Percentiles rank a stretch among this genome's conserved stretches.
phyloP scores from a whole-genome alignment of 225 moss, liverwort and hornwort genomes.

The Anthoceros angustus region DNA sequence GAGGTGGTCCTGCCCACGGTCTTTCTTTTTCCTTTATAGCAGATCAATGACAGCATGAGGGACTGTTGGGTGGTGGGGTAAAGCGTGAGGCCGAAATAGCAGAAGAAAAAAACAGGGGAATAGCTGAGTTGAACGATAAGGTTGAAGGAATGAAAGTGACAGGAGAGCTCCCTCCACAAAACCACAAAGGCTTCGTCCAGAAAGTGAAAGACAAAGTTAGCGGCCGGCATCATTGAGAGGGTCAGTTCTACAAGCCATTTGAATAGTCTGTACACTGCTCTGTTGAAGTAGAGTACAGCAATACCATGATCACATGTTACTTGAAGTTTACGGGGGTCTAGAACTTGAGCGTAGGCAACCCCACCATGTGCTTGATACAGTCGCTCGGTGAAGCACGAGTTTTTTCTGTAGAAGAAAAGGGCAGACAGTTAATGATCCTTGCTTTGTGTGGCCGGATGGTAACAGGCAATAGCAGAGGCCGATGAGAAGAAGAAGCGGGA shows the following conservation, averaged over 20 bases:
- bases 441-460: not conserved
- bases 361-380: too few species aligned
- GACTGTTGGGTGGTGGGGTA: not conserved
- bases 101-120: not conserved
- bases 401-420: too few species aligned
- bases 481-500: conserved; percentile 27
- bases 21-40: not conserved
- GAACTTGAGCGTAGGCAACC: too few species aligned
- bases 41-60: conserved; percentile 2
- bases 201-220: conserved; percentile 5
- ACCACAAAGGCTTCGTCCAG: not conserved
- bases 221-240: not conserved
- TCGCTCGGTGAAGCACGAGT: too few species aligned
- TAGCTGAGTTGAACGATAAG: conserved; percentile 5
- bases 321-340: too few species aligned
- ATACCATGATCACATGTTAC: not conserved
- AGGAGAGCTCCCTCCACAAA: not conserved
- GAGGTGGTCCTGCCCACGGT: too few species aligned
- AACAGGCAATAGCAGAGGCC: conserved; percentile 36
- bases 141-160: not conserved
- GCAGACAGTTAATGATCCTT: not conserved
- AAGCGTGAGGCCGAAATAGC: not conserved
- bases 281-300: not conserved
- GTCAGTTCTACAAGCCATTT: not conserved
- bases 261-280: not conserved